Conservation (phyloP, 495 filamentous ascomycete genomes). For the Lasiosphaeriaceae sp. region DNA sequence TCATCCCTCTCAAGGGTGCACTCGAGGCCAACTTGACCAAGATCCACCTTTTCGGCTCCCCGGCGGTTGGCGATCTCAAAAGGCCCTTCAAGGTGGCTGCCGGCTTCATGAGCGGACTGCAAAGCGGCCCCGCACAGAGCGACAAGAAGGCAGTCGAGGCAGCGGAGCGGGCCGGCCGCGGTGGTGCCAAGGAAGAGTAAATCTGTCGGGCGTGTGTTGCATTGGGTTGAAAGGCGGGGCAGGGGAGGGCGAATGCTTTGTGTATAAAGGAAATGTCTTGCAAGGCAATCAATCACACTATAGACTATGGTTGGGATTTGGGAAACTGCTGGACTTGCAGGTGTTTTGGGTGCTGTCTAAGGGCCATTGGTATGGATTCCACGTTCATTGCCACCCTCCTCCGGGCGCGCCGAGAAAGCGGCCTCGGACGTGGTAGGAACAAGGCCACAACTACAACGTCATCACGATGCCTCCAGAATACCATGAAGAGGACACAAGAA, state of each 20-base stretch:
- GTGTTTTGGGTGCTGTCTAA: no score
- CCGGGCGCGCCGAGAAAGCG: no score
- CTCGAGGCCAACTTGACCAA: constrained; percentile 93
- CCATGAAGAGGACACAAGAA: no score
- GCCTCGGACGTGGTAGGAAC: no score
- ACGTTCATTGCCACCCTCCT: no score
- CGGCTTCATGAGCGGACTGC: constrained; percentile 72
- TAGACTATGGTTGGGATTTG: neutral
- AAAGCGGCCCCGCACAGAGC: constrained; percentile 71
- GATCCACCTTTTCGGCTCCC: constrained; percentile 87
- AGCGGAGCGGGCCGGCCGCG: constrained; percentile 79
- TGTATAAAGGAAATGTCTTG: constrained; percentile 3
- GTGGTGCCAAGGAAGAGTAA: constrained; percentile 91
- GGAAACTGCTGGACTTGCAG: no score
- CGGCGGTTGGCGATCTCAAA: constrained; percentile 88
- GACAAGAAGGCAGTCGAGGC: constrained; percentile 94
- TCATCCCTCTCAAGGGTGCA: constrained; percentile 94
- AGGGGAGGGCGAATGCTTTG: neutral
- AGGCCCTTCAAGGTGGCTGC: constrained; percentile 86
- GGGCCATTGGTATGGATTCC: no score
- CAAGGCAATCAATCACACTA: neutral
- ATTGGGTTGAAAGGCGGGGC: no score
- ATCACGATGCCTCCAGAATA: no score
- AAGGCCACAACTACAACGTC: no score
- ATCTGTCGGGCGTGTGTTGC: neutral